Base-by-base conservation (phyloP, 202 grass and related monocot genomes). In the Saccharum hybrid region DNA sequence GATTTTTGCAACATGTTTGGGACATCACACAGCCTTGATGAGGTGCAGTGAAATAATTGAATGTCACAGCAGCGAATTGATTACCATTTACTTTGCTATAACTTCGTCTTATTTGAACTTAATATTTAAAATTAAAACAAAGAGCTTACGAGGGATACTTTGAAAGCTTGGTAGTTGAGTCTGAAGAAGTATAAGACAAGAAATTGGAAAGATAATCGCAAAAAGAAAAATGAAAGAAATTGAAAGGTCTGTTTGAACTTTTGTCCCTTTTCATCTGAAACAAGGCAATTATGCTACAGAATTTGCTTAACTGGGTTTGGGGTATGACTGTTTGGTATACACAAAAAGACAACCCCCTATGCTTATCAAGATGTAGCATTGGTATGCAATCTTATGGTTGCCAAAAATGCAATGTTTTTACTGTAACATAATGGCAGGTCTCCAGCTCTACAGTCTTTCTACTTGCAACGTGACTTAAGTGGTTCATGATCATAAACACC, bases 1-100 rank as follows among this genome's bases (percentile, higher is more conserved):
- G 87, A 86, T 81, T 81, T 94, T 57, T 56, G 61, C 66, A 91
- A 81, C 70, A 83, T 98, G 79, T 98, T 95, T 85, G 86, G 72
- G 63, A 79, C 81, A 63, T 77, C 87, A 39, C 70, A 88, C 73
- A 86, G 77, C 54, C 81, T 92, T 85, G 72, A 98, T 84, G 89
- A 98, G 96, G 96, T 94, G 90, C 82, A 8, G 60, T 70, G 14
- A 84, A 69, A 63, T 69, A 21, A 75, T 45, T 76, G 4, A 5
- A 66, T 66, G 12, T 33, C 71, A 18, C 12, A 63, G 18, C 2
- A 3, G 13, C 70, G 30, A 66, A 66, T 83, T 66, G 19, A 83
- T 6, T 21, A 40, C 13, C 33, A 52, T 36, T 43, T 74, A 74
- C 41, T 74, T 15, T 38, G 28, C 41, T 66, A 23, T 39, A 26